Base-by-base conservation (phyloP, 495 filamentous ascomycete genomes). In the Hypoxylon intermedium region DNA sequence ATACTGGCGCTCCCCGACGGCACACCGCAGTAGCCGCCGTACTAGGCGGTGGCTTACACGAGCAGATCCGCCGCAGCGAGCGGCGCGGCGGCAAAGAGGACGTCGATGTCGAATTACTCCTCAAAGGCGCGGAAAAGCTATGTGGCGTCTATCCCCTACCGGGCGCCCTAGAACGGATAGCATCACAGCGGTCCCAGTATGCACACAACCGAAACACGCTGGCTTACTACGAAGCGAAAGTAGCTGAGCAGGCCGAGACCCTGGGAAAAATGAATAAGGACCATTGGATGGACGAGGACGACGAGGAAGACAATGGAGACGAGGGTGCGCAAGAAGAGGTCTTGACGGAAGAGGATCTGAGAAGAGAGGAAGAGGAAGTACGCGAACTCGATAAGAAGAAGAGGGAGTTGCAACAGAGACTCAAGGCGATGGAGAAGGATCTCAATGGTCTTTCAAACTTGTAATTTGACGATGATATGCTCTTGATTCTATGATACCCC, bases 21-120 rank as follows among this genome's bases (percentile, higher is more conserved):
- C 89, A 91, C 65, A 94, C 91, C 5, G 92, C 93, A 1, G 93
- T 98, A 11, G 90, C 93, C 7, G 89, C 91, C 7, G 92, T 98
- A 0, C 70, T 98, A 13, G 94, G 94, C 5, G 85, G 86, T 1
- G 90, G 97, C 60, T 84, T 98, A 70, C 89, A 93, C 72, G 87
- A 92, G 42, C 85, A 89, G 70, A 91, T 97, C 19, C 76, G 84
- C 33, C 79, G 86, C 69, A 78, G 81, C 63, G 73, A 84, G 68
- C 61, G 73, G 6, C 68, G 75, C 24, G 59, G 67, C 18, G 76
- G 72, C 41, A 80, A 79, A 34, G 70, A 88, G 54, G 92, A 97
- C 31, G 80, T 98, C 5, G 91, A 98, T 72, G 86, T 98, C 18
- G 90, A 96, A 69, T 79, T 95, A 3, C 74, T 98, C 28, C 80